Conservation (phyloP, 129 eudicot genomes). For the Flaveria robusta region DNA sequence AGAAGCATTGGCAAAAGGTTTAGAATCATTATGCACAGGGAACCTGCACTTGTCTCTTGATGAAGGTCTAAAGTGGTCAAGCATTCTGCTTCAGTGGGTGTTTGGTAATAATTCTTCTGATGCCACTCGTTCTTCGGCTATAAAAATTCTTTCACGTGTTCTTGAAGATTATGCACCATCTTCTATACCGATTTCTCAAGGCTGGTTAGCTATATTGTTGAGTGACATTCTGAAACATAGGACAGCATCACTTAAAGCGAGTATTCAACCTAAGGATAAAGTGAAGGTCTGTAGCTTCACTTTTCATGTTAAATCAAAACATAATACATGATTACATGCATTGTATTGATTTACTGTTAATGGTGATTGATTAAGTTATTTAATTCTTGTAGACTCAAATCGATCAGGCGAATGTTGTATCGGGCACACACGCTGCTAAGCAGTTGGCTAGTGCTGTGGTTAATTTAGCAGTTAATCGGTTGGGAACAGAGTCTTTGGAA, state of each 20-base stretch:
- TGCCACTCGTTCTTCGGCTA: constrained; percentile 67
- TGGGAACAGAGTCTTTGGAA: constrained; percentile 49
- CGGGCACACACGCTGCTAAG: constrained; percentile 67
- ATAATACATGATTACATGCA: background rate
- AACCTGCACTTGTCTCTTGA: constrained; percentile 76
- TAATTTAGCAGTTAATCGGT: constrained; percentile 67
- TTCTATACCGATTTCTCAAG: constrained; percentile 89
- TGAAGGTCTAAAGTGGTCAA: constrained; percentile 89
- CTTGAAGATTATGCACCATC: constrained; percentile 88
- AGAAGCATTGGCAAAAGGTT: constrained; percentile 84
- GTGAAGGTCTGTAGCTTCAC: constrained; percentile 68
- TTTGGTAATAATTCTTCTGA: constrained; percentile 63
- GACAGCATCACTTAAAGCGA: constrained; percentile 57
- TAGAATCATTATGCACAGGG: constrained; percentile 64
- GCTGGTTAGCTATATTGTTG: constrained; percentile 82
- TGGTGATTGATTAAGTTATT: constrained; percentile 23
- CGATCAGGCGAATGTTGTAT: constrained; percentile 65
- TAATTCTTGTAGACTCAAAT: constrained; percentile 78
- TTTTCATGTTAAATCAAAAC: background rate
- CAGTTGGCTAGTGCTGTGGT: constrained; percentile 77
- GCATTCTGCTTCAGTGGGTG: constrained; percentile 78
- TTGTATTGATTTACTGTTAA: background rate
- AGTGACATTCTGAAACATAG: constrained; percentile 57
- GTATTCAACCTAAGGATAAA: constrained; percentile 59
- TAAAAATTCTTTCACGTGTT: constrained; percentile 65